Percentiles rank a stretch among this genome's conserved stretches.
These are phyloP conservation scores for Boletus rufocinnamomeus DNA, from an alignment of 768 basidiomycete species.

Conservation along the genomic window DNA sequence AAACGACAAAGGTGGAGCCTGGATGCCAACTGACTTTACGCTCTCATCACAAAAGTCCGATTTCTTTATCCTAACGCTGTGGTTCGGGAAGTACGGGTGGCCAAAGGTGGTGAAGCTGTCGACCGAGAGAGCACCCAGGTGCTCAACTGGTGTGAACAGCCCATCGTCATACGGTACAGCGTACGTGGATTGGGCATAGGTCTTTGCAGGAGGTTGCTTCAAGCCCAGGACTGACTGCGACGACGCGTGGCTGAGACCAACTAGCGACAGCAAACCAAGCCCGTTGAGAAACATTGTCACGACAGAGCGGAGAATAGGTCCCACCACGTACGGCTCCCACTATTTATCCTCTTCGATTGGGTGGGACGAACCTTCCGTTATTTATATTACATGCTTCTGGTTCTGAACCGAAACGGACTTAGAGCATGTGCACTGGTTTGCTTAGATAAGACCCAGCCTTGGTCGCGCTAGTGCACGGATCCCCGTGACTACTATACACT, in stretches of 20 bases:
- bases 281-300: conserved; percentile 12
- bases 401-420: neutral
- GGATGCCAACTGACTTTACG: conserved; percentile 33
- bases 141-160: conserved; percentile 37
- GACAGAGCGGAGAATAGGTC: neutral
- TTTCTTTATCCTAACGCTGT: conserved; percentile 45
- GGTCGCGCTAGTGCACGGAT: no score
- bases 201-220: conserved; percentile 2
- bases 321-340: neutral
- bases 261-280: conserved; percentile 23
- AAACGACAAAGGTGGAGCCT: neutral
- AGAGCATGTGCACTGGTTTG: no score
- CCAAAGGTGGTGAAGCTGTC: conserved; percentile 39
- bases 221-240: conserved; percentile 23
- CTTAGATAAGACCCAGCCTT: no score
- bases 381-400: neutral
- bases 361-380: neutral
- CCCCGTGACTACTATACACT: no score
- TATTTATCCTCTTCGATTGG: conserved; percentile 4
- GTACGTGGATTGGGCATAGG: conserved; percentile 7
- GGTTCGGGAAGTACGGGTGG: conserved; percentile 47
- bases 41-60: conserved; percentile 42
- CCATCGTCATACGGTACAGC: conserved; percentile 30
- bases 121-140: conserved; percentile 30
- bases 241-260: conserved; percentile 16